Conservation (phyloP, 1,139 yeast species). For the Hemisphaericaspora subhashii region DNA sequence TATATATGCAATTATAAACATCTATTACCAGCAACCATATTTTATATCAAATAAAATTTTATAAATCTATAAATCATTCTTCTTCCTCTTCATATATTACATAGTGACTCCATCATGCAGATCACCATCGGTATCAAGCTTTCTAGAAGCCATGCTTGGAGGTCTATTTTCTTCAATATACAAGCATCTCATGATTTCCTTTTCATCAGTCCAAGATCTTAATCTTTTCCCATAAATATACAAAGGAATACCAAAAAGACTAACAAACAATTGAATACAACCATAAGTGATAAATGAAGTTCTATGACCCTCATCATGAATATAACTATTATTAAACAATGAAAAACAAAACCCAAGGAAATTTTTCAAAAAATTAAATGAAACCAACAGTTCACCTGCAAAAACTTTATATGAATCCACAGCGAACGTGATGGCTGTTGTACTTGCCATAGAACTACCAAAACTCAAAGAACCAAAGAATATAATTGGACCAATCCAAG, state of each 20-base stretch:
- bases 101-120: background rate
- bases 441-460: conserved; percentile 61
- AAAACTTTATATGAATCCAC: conserved; percentile 60
- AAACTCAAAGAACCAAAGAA: conserved; percentile 58
- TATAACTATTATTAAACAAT: conserved; percentile 52
- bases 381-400: conserved; percentile 61
- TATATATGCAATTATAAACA: too few relatives aligned
- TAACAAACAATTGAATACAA: conserved; percentile 47
- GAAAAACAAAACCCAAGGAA: conserved; percentile 58
- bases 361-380: conserved; percentile 56
- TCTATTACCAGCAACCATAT: too few relatives aligned
- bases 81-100: too few relatives aligned
- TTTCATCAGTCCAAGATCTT: conserved; percentile 53
- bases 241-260: conserved; percentile 52
- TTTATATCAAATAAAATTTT: too few relatives aligned
- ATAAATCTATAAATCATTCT: too few relatives aligned
- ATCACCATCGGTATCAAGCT: conserved; percentile 1
- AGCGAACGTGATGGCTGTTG: conserved; percentile 60
- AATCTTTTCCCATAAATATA: conserved; percentile 56
- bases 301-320: conserved; percentile 43
- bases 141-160: too few relatives aligned
- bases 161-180: conserved; percentile 29
- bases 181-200: conserved; percentile 33
- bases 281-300: conserved; percentile 56
- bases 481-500: conserved; percentile 61